These are phyloP conservation scores for Pythium angustatum DNA, from an alignment of 352 stramenopile species.

Conservation along the genomic window DNA sequence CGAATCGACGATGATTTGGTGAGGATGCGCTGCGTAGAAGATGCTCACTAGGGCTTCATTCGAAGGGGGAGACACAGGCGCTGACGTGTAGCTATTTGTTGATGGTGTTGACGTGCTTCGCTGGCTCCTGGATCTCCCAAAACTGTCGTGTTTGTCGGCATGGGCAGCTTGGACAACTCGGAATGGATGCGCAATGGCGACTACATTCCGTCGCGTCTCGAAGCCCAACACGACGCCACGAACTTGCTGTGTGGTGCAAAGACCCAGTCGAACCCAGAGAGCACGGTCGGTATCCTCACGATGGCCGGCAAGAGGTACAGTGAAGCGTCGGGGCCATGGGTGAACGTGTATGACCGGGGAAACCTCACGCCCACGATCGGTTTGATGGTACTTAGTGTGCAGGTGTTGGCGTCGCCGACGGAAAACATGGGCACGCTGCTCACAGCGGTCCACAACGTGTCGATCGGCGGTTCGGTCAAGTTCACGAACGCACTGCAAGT, in stretches of 20 bases:
- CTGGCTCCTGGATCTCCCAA: conserved; percentile 4
- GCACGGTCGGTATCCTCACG: conserved; percentile 96
- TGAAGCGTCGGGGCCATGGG: not conserved
- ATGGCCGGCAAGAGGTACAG: conserved; percentile 90
- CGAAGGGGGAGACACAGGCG: conserved; percentile 2
- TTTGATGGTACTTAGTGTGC: conserved; percentile 68
- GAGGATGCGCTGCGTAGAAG: conserved; percentile 19
- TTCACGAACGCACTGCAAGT: conserved; percentile 97
- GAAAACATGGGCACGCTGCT: conserved; percentile 98
- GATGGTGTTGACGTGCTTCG: not conserved
- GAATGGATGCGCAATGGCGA: conserved; percentile 99
- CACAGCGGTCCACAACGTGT: conserved; percentile 91
- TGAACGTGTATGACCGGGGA: no score
- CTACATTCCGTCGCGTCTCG: conserved; percentile 97
- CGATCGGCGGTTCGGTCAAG: conserved; percentile 90
- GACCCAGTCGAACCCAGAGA: conserved; percentile 98
- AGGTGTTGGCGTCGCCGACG: conserved; percentile 95
- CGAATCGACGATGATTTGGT: conserved; percentile 90
- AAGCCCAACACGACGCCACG: conserved; percentile 97
- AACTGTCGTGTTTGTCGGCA: not conserved
- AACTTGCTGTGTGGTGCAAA: conserved; percentile 98
- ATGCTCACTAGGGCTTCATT: not conserved
- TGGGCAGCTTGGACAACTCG: conserved; percentile 92
- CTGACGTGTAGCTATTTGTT: conserved; percentile 20
- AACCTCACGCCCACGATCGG: no score